Percentiles rank a stretch among this genome's conserved stretches.
These are phyloP conservation scores for Sanghuangporus weigelae DNA, from an alignment of 1,284 basidiomycete species.

Conservation along the genomic window DNA sequence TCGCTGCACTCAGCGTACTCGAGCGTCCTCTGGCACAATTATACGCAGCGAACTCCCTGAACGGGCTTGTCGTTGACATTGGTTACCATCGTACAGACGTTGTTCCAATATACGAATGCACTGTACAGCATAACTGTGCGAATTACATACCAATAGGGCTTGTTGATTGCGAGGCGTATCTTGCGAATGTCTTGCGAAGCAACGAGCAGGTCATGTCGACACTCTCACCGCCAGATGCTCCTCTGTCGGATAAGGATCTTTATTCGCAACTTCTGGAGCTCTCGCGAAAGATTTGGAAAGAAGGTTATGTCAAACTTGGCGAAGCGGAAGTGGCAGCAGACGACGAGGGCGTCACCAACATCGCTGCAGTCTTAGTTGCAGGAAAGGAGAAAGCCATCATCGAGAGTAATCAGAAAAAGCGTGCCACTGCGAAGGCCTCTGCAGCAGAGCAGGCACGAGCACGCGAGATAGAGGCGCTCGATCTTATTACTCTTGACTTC, in stretches of 20 bases:
- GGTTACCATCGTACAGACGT: constrained; percentile 74
- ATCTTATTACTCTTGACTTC: constrained; percentile 73
- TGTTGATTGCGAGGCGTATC: constrained; percentile 69
- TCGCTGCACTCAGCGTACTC: constrained; percentile 78
- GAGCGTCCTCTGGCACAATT: constrained; percentile 83
- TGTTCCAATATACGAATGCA: constrained; percentile 76
- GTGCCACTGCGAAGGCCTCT: constrained; percentile 66
- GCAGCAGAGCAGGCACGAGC: constrained; percentile 77
- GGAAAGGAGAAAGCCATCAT: constrained; percentile 80
- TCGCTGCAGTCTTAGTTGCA: constrained; percentile 76
- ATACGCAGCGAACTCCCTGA: constrained; percentile 76
- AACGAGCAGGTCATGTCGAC: constrained; percentile 58
- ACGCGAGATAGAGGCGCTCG: constrained; percentile 75
- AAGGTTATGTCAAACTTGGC: constrained; percentile 63
- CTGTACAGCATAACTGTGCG: constrained; percentile 57
- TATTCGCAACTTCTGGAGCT: constrained; percentile 51
- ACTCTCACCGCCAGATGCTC: constrained; percentile 48
- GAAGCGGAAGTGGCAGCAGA: constrained; percentile 61
- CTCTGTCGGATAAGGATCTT: constrained; percentile 40
- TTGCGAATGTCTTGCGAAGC: constrained; percentile 64
- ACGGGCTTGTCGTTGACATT: constrained; percentile 83
- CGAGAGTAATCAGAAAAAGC: constrained; percentile 74
- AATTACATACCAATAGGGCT: constrained; percentile 62
- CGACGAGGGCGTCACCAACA: constrained; percentile 84
- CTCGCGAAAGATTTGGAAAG: constrained; percentile 53